phyloP scores from a whole-genome alignment of 1,284 basidiomycete species.

The Naganishia liquefaciens region DNA sequence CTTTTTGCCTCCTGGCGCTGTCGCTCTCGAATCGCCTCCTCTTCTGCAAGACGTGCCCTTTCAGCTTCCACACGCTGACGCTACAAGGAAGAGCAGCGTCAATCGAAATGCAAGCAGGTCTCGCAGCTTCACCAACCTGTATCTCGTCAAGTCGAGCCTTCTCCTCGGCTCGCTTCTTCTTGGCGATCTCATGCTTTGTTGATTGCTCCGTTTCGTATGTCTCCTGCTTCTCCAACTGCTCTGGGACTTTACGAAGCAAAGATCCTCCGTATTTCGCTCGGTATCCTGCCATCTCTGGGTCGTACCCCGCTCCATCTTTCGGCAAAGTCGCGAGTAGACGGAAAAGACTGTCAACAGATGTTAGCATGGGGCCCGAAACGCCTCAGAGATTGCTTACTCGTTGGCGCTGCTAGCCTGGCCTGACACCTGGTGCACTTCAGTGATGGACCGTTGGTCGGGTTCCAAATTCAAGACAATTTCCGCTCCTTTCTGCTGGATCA shows the following conservation, averaged over 20 bases:
- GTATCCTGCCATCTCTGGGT: conserved; percentile 79
- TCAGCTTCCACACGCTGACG: conserved; percentile 58
- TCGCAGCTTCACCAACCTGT: conserved; percentile 38
- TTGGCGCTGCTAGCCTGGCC: conserved; percentile 84
- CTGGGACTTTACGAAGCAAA: conserved; percentile 74
- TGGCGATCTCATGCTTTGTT: conserved; percentile 35
- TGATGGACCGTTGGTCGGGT: conserved; percentile 72
- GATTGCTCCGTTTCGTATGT: conserved; percentile 57
- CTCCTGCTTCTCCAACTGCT: conserved; percentile 75
- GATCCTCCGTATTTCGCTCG: conserved; percentile 82
- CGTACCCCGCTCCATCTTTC: conserved; percentile 74
- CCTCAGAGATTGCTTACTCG: conserved; percentile 60
- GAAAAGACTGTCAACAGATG: conserved; percentile 66
- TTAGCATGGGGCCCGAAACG: background rate
- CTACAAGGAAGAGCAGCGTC: conserved; percentile 42
- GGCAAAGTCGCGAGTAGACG: conserved; percentile 74
- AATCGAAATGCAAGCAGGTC: background rate
- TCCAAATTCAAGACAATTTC: conserved; percentile 77
- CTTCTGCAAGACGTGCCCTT: conserved; percentile 64
- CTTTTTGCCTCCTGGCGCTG: conserved; percentile 73
- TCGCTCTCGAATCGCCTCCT: conserved; percentile 70
- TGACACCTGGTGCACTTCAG: conserved; percentile 74
- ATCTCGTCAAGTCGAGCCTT: conserved; percentile 50
- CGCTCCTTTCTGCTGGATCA: conserved; percentile 91
- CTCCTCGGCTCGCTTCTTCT: conserved; percentile 48